Percentiles rank a stretch among this genome's conserved stretches.
Evolutionary conservation across 2,329 filamentous ascomycete genomes (phyloP).

Genomic region (Massarina eburnea): DNA sequence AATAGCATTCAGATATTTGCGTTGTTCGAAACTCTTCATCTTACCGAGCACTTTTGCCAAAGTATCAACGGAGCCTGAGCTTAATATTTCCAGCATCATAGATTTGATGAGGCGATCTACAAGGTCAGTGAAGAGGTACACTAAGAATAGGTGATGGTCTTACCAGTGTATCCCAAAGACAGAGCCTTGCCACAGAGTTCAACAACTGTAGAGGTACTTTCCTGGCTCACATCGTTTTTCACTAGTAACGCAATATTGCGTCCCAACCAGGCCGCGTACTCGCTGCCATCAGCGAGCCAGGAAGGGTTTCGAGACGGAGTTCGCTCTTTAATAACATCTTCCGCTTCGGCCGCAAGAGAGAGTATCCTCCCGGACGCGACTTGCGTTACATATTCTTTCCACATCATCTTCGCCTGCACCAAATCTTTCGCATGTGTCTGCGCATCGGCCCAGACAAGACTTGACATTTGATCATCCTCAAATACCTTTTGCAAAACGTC

Average conservation of each 20-base stretch:
- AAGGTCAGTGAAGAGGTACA: neutral
- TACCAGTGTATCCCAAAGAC: conserved; percentile 70
- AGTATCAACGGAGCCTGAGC: conserved; percentile 7
- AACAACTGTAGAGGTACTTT: conserved; percentile 26
- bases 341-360: conserved; percentile 61
- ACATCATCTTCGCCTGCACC: conserved; percentile 56
- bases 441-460: conserved; percentile 51
- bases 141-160: neutral
- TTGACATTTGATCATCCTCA: conserved; percentile 46
- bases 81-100: conserved; percentile 18
- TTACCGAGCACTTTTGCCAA: conserved; percentile 44
- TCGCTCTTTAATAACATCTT: conserved; percentile 49
- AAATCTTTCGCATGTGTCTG: conserved; percentile 41
- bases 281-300: conserved; percentile 67
- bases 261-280: conserved; percentile 73
- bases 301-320: conserved; percentile 19
- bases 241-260: conserved; percentile 59
- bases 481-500: conserved; percentile 48
- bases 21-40: conserved; percentile 54
- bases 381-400: conserved; percentile 64
- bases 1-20: conserved; percentile 43
- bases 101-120: conserved; percentile 26
- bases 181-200: conserved; percentile 61
- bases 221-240: conserved; percentile 38
- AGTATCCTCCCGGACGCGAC: conserved; percentile 63